Base-by-base conservation (phyloP, 2,329 filamentous ascomycete genomes). In the Neonectria hederae region DNA sequence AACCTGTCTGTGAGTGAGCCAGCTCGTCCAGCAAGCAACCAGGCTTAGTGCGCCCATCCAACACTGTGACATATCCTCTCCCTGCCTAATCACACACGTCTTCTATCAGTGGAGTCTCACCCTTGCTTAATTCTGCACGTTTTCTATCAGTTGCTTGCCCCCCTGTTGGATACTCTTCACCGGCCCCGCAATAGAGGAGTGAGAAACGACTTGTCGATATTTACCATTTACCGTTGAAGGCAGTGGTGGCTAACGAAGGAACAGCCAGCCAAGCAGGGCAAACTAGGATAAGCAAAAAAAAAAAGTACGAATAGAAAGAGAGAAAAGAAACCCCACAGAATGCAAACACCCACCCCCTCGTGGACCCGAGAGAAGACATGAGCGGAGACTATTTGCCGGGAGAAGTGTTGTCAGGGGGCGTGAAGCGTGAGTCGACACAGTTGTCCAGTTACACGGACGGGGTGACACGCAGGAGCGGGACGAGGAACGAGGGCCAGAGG, bases 121-220 rank as follows among this genome's bases (percentile, higher is more conserved):
- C 43, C 24, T 38, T 38, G 32, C 7, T 48, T n/a, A 17, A 28
- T 26, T 48, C 26, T 49, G 35, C 38, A 26, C 28, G 35, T 52
- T 11, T 24, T 24, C 48, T 28, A 59, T 59, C 35, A 53, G 49
- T 53, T 48, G 40, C 52, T 59, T 59, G 19, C 56, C 21, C 43
- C 35, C 32, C 26, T 26, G 24, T 21, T 10, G 46, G 35, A n/a
- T 17, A 53, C 48, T 59, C 48, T 59, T 53, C 38, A 59, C 56
- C 56, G 48, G 48, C 53, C 30, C 35, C 55, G 45, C 24, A 28
- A 52, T 43, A 24, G 56, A 46, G 56, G 40, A 32, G 48, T 40
- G 28, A 59, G 56, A 59, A 59, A 46, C 38, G 56, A 59, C 56
- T 46, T 14, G 56, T 59, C 56, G 48, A 59, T 59, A 53, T 53